A percentile compares a stretch with the other conserved stretches of the same genome.
Evolutionary conservation across 1,284 basidiomycete genomes (phyloP).

Genomic region (Cutaneotrichosporon mucoides): DNA sequence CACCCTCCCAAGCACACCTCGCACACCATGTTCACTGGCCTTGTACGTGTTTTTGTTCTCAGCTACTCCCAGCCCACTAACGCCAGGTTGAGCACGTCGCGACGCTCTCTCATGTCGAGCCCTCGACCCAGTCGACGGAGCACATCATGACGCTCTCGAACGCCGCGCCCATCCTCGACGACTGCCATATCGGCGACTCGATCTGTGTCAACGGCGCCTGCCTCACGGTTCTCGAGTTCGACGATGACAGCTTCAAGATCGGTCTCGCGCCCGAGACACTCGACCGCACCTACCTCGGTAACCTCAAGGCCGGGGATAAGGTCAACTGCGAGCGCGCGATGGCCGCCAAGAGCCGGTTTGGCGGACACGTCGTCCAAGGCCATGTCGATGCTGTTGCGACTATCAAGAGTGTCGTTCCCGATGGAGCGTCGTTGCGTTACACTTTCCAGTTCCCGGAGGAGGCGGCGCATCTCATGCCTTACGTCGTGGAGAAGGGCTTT

Average conservation of each 20-base stretch:
- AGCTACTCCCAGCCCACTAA: neutral
- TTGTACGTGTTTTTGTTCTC: conserved; percentile 25
- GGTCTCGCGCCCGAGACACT: conserved; percentile 96
- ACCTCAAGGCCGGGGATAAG: conserved; percentile 70
- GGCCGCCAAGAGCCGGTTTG: conserved; percentile 85
- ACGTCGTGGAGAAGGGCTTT: conserved; percentile 94
- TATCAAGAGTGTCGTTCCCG: conserved; percentile 62
- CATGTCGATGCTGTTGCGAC: conserved; percentile 89
- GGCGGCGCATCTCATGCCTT: conserved; percentile 64
- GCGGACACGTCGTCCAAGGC: conserved; percentile 97
- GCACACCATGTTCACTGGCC: conserved; percentile 46
- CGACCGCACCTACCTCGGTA: conserved; percentile 81
- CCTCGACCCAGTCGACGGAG: conserved; percentile 49
- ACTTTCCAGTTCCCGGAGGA: conserved; percentile 69
- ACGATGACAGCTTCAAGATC: conserved; percentile 74
- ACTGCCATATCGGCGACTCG: conserved; percentile 91
- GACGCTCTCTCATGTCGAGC: conserved; percentile 37
- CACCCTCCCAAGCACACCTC: neutral
- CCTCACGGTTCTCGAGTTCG: conserved; percentile 84
- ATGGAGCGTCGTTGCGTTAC: conserved; percentile 83
- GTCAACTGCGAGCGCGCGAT: conserved; percentile 95
- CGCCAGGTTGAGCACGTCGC: conserved; percentile 48
- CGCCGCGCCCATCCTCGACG: conserved; percentile 70
- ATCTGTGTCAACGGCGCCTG: conserved; percentile 83
- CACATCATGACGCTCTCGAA: conserved; percentile 71